Base-by-base conservation (phyloP, 2,329 filamentous ascomycete genomes). In the Aspergillus sclerotialis region DNA sequence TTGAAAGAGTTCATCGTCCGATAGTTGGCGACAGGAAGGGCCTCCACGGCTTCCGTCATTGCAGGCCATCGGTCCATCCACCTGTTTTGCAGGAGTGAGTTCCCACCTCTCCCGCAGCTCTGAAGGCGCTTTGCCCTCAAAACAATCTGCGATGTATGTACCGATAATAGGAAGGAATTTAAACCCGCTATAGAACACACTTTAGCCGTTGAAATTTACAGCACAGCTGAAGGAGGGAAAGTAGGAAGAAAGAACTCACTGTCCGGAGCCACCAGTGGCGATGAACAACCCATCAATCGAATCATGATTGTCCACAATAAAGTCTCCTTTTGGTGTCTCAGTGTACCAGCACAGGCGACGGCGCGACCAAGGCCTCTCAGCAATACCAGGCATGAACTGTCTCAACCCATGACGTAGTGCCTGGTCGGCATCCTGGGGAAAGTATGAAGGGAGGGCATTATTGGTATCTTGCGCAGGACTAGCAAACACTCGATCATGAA, bases 341-440 rank as follows among this genome's bases (percentile, higher is more conserved):
- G 75, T 76, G 53, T 85, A 85, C 80, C 81, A 85, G 61, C 81
- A 85, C 28, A 84, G 56, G n/a, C 78, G 67, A 2, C 75, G 77
- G 33, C 68, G 67, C 38, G 60, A 60, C 64, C 81, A 83, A 0
- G 73, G 72, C 4, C 80, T 67, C 23, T 68, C 64, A 23, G 65
- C 66, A 3, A 82, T 61, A n/a, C 68, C 65, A 1, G 81, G 76
- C 7, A 83, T 67, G 44, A 82, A 70, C 35, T 74, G 66, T 2
- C 59, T 61, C 9, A 87, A 61, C 2, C 72, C 80, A 1, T 67
- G 58, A 11, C 80, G 73, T 30, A 84, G 70, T 15, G 72, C 74
- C 18, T 60, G 50, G 31, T 77, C 72, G 17, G 73, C 82, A 42
- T 83, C 78, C 5, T 59, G 42, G 1, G 60, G 60, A 5, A 60